phyloP scores from a whole-genome alignment of 176 grass and related monocot species.

The Aechmea fasciata region DNA sequence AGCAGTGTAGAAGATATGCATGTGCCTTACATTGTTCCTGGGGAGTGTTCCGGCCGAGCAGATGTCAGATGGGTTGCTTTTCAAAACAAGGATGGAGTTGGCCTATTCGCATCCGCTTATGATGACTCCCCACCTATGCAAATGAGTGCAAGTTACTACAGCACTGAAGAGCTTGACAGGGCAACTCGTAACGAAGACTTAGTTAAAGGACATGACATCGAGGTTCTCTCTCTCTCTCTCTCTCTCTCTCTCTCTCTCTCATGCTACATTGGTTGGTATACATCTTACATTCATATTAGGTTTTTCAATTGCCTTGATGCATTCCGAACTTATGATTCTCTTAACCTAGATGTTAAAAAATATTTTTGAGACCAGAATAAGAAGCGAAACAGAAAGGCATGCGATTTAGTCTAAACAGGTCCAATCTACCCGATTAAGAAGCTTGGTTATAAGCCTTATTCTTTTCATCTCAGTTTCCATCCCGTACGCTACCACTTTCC shows the following conservation, averaged over 20 bases:
- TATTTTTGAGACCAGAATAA: too few species aligned
- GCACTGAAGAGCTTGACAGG: slow-evolving; percentile 53
- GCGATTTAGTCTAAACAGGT: too few species aligned
- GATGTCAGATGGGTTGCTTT: slow-evolving; percentile 76
- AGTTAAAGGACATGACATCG: slow-evolving; percentile 49
- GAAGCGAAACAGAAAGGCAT: too few species aligned
- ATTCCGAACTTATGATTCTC: background rate
- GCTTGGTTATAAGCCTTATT: too few species aligned
- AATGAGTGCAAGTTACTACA: slow-evolving; percentile 75
- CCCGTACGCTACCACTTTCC: too few species aligned
- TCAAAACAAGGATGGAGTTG: slow-evolving; percentile 34
- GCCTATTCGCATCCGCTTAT: slow-evolving; percentile 47
- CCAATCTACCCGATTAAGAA: too few species aligned
- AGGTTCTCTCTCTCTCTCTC: slow-evolving; percentile 39
- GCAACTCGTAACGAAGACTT: slow-evolving; percentile 54
- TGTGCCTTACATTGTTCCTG: slow-evolving; percentile 71
- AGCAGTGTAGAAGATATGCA: slow-evolving; percentile 65
- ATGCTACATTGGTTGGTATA: background rate
- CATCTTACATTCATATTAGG: background rate
- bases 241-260: background rate
- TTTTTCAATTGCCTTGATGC: background rate
- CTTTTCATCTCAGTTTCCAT: too few species aligned
- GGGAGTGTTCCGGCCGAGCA: slow-evolving; percentile 39
- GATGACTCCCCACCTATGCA: slow-evolving; percentile 67
- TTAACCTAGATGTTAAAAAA: too few species aligned